phyloP scores from a whole-genome alignment of 805 yeast genomes.

The Nakazawaea wyomingensis region DNA sequence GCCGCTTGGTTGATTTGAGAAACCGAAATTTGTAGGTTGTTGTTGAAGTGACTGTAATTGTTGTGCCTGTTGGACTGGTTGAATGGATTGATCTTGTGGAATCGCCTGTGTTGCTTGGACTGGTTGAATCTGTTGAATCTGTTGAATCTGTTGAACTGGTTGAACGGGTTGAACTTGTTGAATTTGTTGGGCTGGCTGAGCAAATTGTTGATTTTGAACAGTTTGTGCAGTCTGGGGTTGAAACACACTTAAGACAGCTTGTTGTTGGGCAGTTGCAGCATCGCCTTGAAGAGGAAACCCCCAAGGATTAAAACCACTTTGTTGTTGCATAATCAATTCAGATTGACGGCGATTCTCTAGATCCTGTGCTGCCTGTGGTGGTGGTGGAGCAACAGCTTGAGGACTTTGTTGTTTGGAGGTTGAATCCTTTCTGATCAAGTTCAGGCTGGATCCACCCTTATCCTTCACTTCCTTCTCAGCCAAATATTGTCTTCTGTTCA shows the following conservation, averaged over 20 bases:
- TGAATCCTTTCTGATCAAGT: slow-evolving; percentile 6
- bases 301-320: slow-evolving; percentile 17
- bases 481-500: slow-evolving; percentile 70
- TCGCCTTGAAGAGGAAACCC: slow-evolving; percentile 10
- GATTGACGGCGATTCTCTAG: slow-evolving; percentile 14
- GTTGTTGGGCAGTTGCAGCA: slow-evolving; percentile 17
- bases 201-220: slow-evolving; percentile 13
- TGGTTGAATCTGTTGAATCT: no score
- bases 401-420: not conserved
- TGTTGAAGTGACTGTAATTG: slow-evolving; percentile 1
- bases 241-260: slow-evolving; percentile 6
- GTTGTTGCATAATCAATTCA: slow-evolving; percentile 14
- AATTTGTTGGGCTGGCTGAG: slow-evolving; percentile 3
- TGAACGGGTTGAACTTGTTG: slow-evolving; percentile 8
- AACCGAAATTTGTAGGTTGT: not conserved
- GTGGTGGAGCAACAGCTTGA: slow-evolving; percentile 8
- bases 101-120: no score
- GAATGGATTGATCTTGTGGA: no score
- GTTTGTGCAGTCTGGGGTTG: slow-evolving; percentile 8
- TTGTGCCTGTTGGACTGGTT: no score
- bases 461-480: slow-evolving; percentile 52
- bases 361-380: slow-evolving; percentile 12
- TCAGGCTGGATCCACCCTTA: slow-evolving; percentile 5
- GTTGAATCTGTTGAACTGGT: slow-evolving; percentile 1
- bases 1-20: not conserved